These are phyloP conservation scores for Neolentinus lepideus DNA, from an alignment of 1,284 basidiomycete species.

Conservation along the genomic window DNA sequence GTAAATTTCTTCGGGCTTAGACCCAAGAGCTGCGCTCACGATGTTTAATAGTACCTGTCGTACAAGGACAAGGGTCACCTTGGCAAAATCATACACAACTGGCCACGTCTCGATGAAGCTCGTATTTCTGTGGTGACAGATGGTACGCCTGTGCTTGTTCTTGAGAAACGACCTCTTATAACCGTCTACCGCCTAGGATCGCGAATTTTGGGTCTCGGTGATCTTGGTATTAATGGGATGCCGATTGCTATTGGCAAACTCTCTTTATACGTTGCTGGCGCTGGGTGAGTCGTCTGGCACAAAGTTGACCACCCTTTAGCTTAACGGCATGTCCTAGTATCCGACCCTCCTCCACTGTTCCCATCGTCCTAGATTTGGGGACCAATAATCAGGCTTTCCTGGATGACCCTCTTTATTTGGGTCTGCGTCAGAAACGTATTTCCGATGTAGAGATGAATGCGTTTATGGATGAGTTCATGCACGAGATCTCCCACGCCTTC, in stretches of 20 bases:
- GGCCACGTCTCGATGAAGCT: slow-evolving; percentile 69
- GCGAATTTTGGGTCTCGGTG: slow-evolving; percentile 89
- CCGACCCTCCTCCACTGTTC: slow-evolving; percentile 78
- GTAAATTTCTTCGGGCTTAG: slow-evolving; percentile 18
- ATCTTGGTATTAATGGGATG: slow-evolving; percentile 85
- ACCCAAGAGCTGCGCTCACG: slow-evolving; percentile 16
- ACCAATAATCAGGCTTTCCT: slow-evolving; percentile 83
- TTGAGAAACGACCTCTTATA: not conserved
- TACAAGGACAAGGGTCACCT: slow-evolving; percentile 83
- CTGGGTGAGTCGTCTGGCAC: slow-evolving; percentile 43
- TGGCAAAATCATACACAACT: slow-evolving; percentile 62
- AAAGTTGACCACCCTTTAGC: not conserved
- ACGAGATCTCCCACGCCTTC: slow-evolving; percentile 65
- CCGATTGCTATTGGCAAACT: slow-evolving; percentile 93
- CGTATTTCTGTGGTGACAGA: slow-evolving; percentile 86
- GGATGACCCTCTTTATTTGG: slow-evolving; percentile 88
- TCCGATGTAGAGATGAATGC: slow-evolving; percentile 60
- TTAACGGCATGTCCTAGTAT: slow-evolving; percentile 43
- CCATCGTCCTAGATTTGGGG: slow-evolving; percentile 83
- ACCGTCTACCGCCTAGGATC: slow-evolving; percentile 41
- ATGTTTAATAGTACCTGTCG: slow-evolving; percentile 60
- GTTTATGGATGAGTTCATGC: slow-evolving; percentile 95
- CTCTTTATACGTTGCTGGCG: slow-evolving; percentile 86
- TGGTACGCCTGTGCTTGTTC: slow-evolving; percentile 34
- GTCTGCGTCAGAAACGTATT: slow-evolving; percentile 68